A percentile compares a stretch with the other conserved stretches of the same genome.
These are phyloP conservation scores for Penicillium sumatraense DNA, from an alignment of 2,329 filamentous ascomycete species.

Conservation along the genomic window DNA sequence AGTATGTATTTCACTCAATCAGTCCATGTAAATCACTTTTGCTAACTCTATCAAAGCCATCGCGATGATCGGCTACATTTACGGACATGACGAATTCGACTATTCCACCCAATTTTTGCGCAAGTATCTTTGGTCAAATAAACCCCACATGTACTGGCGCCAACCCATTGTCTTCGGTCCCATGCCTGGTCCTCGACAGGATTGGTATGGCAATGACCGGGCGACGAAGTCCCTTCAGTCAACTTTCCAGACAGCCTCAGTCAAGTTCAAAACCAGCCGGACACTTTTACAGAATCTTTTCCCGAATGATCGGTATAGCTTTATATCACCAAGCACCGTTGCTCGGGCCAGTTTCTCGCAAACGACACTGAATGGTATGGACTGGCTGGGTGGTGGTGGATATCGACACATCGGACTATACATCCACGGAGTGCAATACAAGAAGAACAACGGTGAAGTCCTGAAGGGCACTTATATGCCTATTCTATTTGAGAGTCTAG, in stretches of 20 bases:
- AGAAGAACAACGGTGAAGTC: slow-evolving; percentile 52
- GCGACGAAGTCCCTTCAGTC: slow-evolving; percentile 34
- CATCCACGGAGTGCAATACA: slow-evolving; percentile 65
- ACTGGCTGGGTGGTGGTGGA: slow-evolving; percentile 65
- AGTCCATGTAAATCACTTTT: background rate
- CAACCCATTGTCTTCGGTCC: slow-evolving; percentile 54
- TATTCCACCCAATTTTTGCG: slow-evolving; percentile 56
- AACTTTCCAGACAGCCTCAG: slow-evolving; percentile 51
- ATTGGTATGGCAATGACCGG: slow-evolving; percentile 26
- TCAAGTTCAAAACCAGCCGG: slow-evolving; percentile 57
- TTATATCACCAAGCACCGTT: slow-evolving; percentile 50
- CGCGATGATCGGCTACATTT: slow-evolving; percentile 55
- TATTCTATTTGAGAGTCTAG: slow-evolving; percentile 61
- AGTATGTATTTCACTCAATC: slow-evolving; percentile 13
- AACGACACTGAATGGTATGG: slow-evolving; percentile 55
- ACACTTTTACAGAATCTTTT: slow-evolving; percentile 57
- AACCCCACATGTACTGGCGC: slow-evolving; percentile 47
- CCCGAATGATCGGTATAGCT: slow-evolving; percentile 48
- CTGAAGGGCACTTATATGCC: slow-evolving; percentile 60
- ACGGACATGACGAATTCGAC: slow-evolving; percentile 64
- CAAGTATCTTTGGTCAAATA: slow-evolving; percentile 51
- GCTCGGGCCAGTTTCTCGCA: slow-evolving; percentile 49
- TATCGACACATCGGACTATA: slow-evolving; percentile 65
- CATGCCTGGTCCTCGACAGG: slow-evolving; percentile 52
- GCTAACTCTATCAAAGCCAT: slow-evolving; percentile 22